Percentiles rank a stretch among this genome's conserved stretches.
These are phyloP conservation scores for Somion occarium DNA, from an alignment of 1,284 basidiomycete species.

Conservation along the genomic window DNA sequence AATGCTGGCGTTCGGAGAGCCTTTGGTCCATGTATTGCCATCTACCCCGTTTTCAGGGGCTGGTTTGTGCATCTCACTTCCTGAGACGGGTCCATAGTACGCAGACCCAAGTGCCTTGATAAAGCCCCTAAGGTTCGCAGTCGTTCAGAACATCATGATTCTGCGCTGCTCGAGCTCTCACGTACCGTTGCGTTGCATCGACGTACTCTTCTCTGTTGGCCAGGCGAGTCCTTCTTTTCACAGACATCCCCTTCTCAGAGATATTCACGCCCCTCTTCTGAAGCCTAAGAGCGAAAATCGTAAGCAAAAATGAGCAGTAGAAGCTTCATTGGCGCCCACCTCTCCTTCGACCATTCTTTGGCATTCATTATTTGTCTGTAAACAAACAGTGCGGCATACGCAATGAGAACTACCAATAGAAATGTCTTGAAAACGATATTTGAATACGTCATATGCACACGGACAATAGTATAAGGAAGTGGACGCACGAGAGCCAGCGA, in stretches of 20 bases:
- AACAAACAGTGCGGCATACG: constrained; percentile 13
- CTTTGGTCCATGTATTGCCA: no score
- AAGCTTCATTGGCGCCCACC: constrained; percentile 1
- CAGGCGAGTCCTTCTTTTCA: constrained; percentile 13
- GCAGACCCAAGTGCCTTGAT: constrained; percentile 12
- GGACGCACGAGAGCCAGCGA: background rate
- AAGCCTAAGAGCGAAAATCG: constrained; percentile 2
- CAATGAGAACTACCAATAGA: constrained; percentile 10
- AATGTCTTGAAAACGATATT: constrained; percentile 7
- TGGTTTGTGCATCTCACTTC: background rate
- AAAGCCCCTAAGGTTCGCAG: constrained; percentile 7
- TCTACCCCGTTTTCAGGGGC: no score
- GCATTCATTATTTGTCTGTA: constrained; percentile 7
- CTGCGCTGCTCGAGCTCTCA: background rate
- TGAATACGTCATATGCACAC: background rate
- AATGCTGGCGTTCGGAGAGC: no score
- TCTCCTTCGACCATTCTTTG: constrained; percentile 8
- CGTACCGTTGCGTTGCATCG: constrained; percentile 17
- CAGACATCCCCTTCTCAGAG: constrained; percentile 9
- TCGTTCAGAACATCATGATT: background rate
- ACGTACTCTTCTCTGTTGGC: constrained; percentile 13
- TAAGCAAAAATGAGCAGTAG: background rate
- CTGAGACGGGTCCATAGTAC: background rate
- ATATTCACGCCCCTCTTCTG: constrained; percentile 13
- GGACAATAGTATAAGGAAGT: background rate